Percentiles rank a stretch among this genome's conserved stretches.
phyloP scores from a whole-genome alignment of 1,284 basidiomycete species.

The Puccinia novopanici region DNA sequence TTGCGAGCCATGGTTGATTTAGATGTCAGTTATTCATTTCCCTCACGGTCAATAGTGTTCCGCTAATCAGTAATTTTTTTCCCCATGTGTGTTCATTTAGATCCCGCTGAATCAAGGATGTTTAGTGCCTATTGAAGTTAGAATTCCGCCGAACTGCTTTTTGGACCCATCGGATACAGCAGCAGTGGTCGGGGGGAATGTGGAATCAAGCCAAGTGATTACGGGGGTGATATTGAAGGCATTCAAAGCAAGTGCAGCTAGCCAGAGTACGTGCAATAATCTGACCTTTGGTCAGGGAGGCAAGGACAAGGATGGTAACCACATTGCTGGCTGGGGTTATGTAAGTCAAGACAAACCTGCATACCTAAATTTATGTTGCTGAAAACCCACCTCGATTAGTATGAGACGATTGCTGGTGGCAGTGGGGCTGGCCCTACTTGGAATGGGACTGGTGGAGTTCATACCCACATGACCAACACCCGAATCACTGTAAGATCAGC shows the following conservation, averaged over 20 bases:
- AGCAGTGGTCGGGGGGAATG: conserved; percentile 90
- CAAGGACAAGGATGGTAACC: conserved; percentile 76
- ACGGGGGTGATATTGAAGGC: conserved; percentile 93
- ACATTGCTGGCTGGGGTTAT: conserved; percentile 82
- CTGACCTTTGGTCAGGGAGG: conserved; percentile 88
- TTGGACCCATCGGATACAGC: conserved; percentile 75
- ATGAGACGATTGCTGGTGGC: conserved; percentile 82
- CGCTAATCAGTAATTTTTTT: neutral
- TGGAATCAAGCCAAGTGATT: conserved; percentile 86
- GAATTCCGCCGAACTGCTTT: conserved; percentile 76
- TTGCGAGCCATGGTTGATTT: conserved; percentile 87
- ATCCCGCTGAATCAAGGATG: conserved; percentile 63
- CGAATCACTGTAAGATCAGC: conserved; percentile 55
- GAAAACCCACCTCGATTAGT: conserved; percentile 21
- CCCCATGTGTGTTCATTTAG: conserved; percentile 54
- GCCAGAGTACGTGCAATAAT: conserved; percentile 86
- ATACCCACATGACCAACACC: conserved; percentile 84
- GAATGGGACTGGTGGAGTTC: conserved; percentile 68
- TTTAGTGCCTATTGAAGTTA: conserved; percentile 63
- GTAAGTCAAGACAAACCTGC: neutral
- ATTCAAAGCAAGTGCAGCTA: conserved; percentile 87
- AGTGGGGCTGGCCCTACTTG: conserved; percentile 86
- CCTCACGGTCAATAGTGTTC: conserved; percentile 16
- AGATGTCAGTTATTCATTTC: conserved; percentile 62
- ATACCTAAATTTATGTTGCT: neutral